A percentile compares a stretch with the other conserved stretches of the same genome.
phyloP scores from a whole-genome alignment of 371 early-diverging fungal species.

The Syncephalastrum sp. region DNA sequence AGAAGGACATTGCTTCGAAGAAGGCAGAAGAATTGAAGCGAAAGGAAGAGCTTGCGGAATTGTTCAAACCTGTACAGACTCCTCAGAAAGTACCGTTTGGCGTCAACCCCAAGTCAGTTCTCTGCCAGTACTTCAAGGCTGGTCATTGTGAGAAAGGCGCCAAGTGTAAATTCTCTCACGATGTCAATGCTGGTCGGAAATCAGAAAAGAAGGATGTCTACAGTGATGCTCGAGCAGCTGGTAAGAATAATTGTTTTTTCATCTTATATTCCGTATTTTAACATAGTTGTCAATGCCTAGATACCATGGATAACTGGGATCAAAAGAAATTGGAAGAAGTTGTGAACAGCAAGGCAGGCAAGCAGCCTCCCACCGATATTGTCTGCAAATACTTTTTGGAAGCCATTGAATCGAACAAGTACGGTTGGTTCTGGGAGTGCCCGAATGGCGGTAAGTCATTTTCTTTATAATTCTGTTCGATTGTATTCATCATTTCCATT shows the following conservation, averaged over 20 bases:
- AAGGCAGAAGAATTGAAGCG: constrained; percentile 45
- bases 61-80: constrained; percentile 88
- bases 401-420: constrained; percentile 96
- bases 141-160: constrained; percentile 93
- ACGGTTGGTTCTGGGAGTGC: constrained; percentile 99
- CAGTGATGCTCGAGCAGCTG: constrained; percentile 71
- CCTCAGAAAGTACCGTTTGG: constrained; percentile 98
- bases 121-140: constrained; percentile 92
- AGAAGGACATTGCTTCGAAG: constrained; percentile 29
- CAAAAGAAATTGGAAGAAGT: constrained; percentile 89
- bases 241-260: not conserved
- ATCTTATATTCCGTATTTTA: not conserved
- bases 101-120: constrained; percentile 97
- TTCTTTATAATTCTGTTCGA: not conserved
- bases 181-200: constrained; percentile 88
- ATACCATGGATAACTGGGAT: constrained; percentile 97
- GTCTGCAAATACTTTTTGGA: constrained; percentile 99
- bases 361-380: constrained; percentile 92
- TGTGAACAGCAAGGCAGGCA: constrained; percentile 82
- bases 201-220: constrained; percentile 89
- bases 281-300: constrained; percentile 28
- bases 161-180: constrained; percentile 99
- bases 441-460: constrained; percentile 78
- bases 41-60: constrained; percentile 65
- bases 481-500: not conserved